Evolutionary conservation across 257 asterid genomes (phyloP).

Genomic region (Jacaranda copaia): DNA sequence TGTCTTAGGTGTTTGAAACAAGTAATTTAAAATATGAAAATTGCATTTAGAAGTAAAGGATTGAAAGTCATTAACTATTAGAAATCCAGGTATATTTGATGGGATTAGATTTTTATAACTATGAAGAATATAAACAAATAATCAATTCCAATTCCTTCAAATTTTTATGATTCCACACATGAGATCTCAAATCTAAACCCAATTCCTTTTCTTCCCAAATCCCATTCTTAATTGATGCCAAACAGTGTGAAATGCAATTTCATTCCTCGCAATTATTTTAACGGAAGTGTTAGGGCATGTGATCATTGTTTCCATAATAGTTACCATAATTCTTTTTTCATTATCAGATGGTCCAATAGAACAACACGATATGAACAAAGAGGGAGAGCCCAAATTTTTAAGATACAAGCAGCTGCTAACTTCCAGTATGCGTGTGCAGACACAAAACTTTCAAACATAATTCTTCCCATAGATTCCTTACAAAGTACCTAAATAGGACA

Average conservation of each 20-base stretch:
- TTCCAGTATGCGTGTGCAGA: background rate
- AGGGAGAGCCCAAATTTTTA: background rate
- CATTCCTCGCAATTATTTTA: background rate
- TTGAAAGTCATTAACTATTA: background rate
- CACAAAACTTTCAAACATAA: background rate
- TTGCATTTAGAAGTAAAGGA: background rate
- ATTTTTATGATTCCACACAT: background rate
- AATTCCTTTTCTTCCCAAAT: background rate
- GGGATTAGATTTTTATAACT: background rate
- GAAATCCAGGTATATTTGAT: background rate
- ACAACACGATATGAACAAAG: background rate
- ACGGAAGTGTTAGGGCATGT: conserved; percentile 3
- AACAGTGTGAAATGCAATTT: background rate
- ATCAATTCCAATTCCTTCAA: background rate
- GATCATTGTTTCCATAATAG: background rate
- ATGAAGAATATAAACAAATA: background rate
- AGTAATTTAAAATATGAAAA: background rate
- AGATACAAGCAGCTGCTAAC: background rate
- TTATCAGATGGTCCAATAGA: background rate
- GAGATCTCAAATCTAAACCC: background rate
- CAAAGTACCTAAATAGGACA: background rate
- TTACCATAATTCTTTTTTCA: background rate
- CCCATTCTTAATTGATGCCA: background rate
- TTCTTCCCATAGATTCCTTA: background rate
- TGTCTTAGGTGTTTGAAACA: background rate